These are phyloP conservation scores for Dothistroma septosporum DNA, from an alignment of 2,329 filamentous ascomycete species.

Conservation along the genomic window DNA sequence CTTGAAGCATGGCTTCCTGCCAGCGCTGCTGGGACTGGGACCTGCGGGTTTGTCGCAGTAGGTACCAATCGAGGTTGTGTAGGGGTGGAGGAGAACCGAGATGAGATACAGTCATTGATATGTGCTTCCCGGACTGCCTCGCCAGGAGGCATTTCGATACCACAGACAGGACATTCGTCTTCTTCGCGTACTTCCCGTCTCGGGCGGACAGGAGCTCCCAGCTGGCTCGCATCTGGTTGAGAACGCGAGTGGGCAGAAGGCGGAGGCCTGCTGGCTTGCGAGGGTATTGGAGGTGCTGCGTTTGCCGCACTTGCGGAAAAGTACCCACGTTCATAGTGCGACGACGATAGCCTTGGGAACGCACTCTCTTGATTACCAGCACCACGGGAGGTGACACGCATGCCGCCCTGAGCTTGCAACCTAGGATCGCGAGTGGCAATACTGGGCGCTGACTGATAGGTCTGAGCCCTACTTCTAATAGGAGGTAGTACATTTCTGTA, in stretches of 20 bases:
- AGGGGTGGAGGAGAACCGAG: conserved; percentile 23
- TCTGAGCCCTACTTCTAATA: neutral
- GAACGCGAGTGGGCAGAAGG: neutral
- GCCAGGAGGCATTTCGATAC: conserved; percentile 62
- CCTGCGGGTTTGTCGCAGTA: conserved; percentile 9
- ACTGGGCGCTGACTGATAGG: neutral
- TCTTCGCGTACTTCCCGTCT: conserved; percentile 54
- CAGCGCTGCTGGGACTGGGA: conserved; percentile 9
- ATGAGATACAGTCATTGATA: conserved; percentile 36
- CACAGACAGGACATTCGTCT: conserved; percentile 75
- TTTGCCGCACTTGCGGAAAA: neutral
- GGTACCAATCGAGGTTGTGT: conserved; percentile 21
- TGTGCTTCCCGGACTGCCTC: conserved; percentile 43
- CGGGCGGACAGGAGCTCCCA: conserved; percentile 5
- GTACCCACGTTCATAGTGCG: neutral
- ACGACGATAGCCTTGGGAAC: neutral
- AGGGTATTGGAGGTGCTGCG: neutral
- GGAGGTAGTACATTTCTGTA: neutral
- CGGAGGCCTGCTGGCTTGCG: neutral
- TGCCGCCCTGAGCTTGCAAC: neutral
- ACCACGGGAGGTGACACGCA: neutral
- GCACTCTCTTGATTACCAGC: neutral
- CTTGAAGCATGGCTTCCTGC: conserved; percentile 5
- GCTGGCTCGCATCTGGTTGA: neutral
- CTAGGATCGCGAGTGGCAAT: neutral